Conservation (phyloP, 2,329 filamentous ascomycete genomes). For the Fusarium anguioides region DNA sequence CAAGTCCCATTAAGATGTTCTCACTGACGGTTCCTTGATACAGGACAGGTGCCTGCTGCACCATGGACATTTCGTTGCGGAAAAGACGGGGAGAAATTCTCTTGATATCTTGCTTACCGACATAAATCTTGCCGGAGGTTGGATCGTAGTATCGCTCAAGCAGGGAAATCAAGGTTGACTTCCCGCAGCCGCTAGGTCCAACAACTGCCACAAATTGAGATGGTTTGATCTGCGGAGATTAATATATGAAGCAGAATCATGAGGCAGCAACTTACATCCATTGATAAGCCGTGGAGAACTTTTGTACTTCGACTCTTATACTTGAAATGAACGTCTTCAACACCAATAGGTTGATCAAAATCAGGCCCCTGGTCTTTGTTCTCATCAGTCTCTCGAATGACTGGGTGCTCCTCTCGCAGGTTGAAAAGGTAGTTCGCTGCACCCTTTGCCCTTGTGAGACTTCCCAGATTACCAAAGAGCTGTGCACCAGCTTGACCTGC, state of each 20-base stretch:
- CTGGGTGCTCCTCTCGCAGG: conserved; percentile 50
- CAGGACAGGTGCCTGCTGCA: conserved; percentile 55
- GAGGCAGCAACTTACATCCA: background rate
- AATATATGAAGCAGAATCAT: conserved; percentile 34
- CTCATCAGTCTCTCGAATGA: conserved; percentile 51
- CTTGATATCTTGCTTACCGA: conserved; percentile 45
- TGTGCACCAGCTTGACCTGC: conserved; percentile 47
- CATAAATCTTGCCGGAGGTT: conserved; percentile 45
- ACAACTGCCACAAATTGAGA: conserved; percentile 64
- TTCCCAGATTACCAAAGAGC: conserved; percentile 54
- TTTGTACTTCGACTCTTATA: conserved; percentile 16
- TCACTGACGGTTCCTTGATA: conserved; percentile 64
- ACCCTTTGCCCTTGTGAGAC: conserved; percentile 58
- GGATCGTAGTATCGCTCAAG: conserved; percentile 59
- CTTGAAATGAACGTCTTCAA: conserved; percentile 18
- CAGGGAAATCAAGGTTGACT: conserved; percentile 67
- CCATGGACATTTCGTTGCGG: conserved; percentile 51
- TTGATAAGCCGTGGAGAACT: conserved; percentile 13
- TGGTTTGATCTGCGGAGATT: conserved; percentile 30
- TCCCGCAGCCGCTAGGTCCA: conserved; percentile 68
- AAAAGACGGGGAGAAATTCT: conserved; percentile 42
- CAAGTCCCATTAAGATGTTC: conserved; percentile 62
- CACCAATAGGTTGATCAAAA: conserved; percentile 22
- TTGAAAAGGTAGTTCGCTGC: conserved; percentile 59
- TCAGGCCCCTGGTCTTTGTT: conserved; percentile 47